Evolutionary conservation across 1,139 yeast genomes (phyloP), one percentile per base, ranked within the genome.

Genomic region (Tardiomyces blankii): DNA sequence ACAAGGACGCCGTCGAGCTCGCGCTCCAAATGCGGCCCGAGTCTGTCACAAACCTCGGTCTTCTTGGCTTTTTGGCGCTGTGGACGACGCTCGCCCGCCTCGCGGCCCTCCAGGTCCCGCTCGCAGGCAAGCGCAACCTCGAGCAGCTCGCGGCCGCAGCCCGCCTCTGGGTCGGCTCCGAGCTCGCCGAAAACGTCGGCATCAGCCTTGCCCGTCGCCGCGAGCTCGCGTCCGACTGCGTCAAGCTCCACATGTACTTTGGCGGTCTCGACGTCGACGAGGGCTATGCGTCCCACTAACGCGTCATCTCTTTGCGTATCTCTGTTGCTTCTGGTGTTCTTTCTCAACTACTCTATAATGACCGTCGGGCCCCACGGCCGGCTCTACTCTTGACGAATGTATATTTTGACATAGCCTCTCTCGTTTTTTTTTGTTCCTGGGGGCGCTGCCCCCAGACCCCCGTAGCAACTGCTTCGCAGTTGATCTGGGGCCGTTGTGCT

Each of bases 161-260:
- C 16, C 59, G 69, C 23, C 51, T 64, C 25, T 65, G 69, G 68
- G 55, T 64, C 35, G 69, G 69, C 25, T 59, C 66, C 32, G 63
- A 61, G 33, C 54, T 53, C 28, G 66, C 65, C n/a, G 65, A 62
- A 25, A 47, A 49, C 8, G 57, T 53, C 33, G 65, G 65, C 6
- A 42, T 65, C 16, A 43, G 54, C n/a, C 49, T 63, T 33, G 53
- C 52, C 13, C 48, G 56, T 23, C 55, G 68, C 32, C 48, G 68
- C 25, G 54, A 56, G 40, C 49, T 65, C 23, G 67, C 61, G 14
- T 62, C 62, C 39, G 58, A 61, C 43, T 62, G 63, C 35, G 62
- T 65, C 28, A 46, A 54, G 42, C 51, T 61, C 51, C 57, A 57
- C 44, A 49, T 53, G 38, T 49, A 52, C 46, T 60, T 57, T 50